A percentile compares a stretch with the other conserved stretches of the same genome.
Conservation (phyloP, 2,329 filamentous ascomycete genomes). For the Fusarium secorum region DNA sequence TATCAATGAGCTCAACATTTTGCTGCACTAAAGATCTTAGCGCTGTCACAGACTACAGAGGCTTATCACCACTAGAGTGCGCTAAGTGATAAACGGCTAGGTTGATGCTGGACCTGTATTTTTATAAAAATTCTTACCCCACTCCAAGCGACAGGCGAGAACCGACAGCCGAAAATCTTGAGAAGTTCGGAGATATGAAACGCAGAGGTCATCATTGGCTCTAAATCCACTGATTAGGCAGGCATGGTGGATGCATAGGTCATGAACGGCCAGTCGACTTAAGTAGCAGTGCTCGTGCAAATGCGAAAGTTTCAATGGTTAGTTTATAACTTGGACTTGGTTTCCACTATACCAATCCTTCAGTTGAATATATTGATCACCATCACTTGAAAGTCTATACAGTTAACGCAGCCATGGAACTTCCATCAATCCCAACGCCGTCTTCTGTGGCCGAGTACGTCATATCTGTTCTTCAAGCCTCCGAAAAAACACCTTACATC, state of each 20-base stretch:
- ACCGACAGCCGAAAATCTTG: background rate
- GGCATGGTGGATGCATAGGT: background rate
- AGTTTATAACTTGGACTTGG: background rate
- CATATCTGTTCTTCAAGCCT: background rate
- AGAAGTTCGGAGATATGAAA: no score
- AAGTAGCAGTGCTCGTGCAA: rapidly evolving
- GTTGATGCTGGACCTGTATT: background rate
- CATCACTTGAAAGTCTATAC: rapidly evolving
- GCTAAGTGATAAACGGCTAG: background rate
- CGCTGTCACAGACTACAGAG: background rate
- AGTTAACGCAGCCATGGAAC: background rate
- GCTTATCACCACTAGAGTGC: background rate
- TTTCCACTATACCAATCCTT: background rate
- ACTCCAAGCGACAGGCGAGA: background rate
- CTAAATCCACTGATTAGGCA: rapidly evolving
- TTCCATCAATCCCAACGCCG: background rate
- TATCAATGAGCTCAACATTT: background rate
- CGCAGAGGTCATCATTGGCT: background rate
- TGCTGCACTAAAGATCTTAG: background rate
- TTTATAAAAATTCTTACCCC: background rate
- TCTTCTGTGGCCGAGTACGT: background rate
- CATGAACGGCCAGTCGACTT: background rate
- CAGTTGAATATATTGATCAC: rapidly evolving
- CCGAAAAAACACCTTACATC: background rate
- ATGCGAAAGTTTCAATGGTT: rapidly evolving